Conservation (phyloP, 2,329 filamentous ascomycete species). For the Diplodia mutila region DNA sequence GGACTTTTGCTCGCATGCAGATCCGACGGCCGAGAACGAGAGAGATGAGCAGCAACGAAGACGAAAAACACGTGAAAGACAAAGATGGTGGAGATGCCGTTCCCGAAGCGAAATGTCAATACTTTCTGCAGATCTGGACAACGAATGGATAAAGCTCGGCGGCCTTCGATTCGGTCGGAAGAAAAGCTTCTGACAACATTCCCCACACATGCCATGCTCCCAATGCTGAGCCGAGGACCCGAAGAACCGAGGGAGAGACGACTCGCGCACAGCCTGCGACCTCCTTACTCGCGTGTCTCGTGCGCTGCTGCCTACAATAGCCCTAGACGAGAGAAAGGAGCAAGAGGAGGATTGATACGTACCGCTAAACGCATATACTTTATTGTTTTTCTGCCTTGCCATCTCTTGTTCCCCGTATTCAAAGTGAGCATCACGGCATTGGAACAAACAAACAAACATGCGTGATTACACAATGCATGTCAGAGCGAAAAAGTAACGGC, state of each 20-base stretch:
- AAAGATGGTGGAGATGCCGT: neutral
- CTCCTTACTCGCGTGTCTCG: neutral
- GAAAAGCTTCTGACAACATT: neutral
- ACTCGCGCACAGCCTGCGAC: neutral
- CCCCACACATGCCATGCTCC: neutral
- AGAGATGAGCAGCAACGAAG: neutral
- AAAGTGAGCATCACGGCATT: neutral
- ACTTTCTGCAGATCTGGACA: neutral
- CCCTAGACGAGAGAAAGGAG: neutral
- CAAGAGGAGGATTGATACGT: neutral
- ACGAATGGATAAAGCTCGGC: neutral
- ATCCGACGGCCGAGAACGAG: neutral
- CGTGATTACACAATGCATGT: too few species aligned
- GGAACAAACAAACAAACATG: too few species aligned
- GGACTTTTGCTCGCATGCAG: neutral
- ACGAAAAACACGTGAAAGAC: neutral
- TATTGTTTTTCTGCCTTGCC: neutral
- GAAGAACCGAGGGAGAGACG: neutral
- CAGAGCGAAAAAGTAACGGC: too few species aligned
- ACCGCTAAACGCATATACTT: constrained; percentile 1
- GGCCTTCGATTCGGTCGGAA: neutral
- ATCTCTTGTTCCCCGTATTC: neutral
- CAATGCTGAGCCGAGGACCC: too few species aligned
- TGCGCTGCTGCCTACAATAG: neutral
- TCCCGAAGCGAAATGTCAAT: neutral